Conservation (phyloP, 202 grass and related monocot species). For the Cymbopogon flexuosus region DNA sequence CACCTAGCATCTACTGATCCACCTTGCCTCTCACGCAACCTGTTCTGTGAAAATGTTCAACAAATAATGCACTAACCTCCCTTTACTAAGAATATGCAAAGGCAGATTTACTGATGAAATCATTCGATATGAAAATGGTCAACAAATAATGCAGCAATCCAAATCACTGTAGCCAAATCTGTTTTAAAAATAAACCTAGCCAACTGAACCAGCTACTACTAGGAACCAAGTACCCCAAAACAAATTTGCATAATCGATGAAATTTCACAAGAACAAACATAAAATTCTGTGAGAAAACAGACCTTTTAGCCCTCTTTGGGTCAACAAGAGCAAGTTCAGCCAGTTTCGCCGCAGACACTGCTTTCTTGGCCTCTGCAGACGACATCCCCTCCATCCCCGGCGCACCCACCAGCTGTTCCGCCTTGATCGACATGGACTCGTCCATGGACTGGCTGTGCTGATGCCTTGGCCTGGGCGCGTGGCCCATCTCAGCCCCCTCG, state of each 20-base stretch:
- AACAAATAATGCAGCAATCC: conserved; percentile 1
- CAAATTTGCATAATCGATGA: background rate
- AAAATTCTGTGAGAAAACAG: background rate
- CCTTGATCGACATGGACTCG: conserved; percentile 54
- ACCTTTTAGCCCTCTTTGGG: conserved; percentile 94
- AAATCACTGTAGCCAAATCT: background rate
- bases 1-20: background rate
- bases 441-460: conserved; percentile 84
- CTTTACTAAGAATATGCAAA: background rate
- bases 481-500: conserved; percentile 3
- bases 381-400: conserved; percentile 55
- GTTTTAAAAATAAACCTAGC: background rate
- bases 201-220: background rate
- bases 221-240: background rate
- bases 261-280: conserved; percentile 14
- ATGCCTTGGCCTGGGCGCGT: conserved; percentile 48
- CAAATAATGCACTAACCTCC: background rate
- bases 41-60: background rate
- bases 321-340: conserved; percentile 88
- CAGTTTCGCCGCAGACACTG: conserved; percentile 62
- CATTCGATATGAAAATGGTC: background rate
- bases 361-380: conserved; percentile 68
- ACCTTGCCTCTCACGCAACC: background rate
- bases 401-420: conserved; percentile 50
- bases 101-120: background rate